Conservation (phyloP, 768 basidiomycete genomes). For the Lentinula raphanica region DNA sequence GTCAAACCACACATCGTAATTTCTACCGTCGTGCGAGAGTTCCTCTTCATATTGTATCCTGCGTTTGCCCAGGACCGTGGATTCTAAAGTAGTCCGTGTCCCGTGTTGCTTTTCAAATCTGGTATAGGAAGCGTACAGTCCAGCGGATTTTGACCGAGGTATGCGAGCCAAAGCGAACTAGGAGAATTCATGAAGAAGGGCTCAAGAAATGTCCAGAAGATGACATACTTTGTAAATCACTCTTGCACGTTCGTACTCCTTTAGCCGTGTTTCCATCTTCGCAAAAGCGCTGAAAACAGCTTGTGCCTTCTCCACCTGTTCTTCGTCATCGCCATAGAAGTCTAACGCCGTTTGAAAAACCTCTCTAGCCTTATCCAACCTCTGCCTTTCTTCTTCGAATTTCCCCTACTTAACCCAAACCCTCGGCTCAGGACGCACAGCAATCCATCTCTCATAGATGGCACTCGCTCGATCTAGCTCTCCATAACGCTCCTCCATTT, state of each 20-base stretch:
- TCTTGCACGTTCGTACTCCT: conserved; percentile 94
- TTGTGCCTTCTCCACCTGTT: conserved; percentile 94
- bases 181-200: background rate
- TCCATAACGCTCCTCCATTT: conserved; percentile 90
- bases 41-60: conserved; percentile 99
- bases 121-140: conserved; percentile 88
- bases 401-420: conserved; percentile 85
- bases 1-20: conserved; percentile 99
- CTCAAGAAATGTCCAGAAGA: background rate
- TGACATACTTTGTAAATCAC: conserved; percentile 90
- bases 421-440: conserved; percentile 69
- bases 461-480: conserved; percentile 89
- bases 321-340: conserved; percentile 85
- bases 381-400: conserved; percentile 81
- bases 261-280: conserved; percentile 93
- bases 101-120: conserved; percentile 99
- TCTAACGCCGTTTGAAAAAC: conserved; percentile 89
- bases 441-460: conserved; percentile 90
- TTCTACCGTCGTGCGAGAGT: conserved; percentile 81
- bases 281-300: conserved; percentile 87
- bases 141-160: conserved; percentile 85
- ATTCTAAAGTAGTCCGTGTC: conserved; percentile 79
- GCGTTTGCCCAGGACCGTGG: conserved; percentile 94
- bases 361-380: conserved; percentile 72
- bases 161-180: conserved; percentile 94